Percentiles rank a stretch among this genome's conserved stretches.
These are phyloP conservation scores for Pyrenochaeta sp. DNA, from an alignment of 2,329 filamentous ascomycete genomes.

Conservation along the genomic window DNA sequence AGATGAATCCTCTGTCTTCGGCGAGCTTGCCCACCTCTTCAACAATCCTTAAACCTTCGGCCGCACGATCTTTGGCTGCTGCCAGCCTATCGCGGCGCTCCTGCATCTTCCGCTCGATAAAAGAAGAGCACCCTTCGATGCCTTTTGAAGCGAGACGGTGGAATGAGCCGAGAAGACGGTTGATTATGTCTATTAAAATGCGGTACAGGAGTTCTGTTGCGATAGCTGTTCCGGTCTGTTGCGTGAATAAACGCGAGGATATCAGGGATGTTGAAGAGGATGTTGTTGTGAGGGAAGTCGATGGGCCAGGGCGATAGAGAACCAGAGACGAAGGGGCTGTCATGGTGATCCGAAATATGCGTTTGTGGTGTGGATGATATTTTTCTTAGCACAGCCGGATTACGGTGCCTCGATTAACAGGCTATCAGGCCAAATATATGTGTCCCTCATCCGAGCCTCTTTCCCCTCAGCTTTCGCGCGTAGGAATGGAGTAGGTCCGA, in stretches of 20 bases:
- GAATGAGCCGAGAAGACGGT: conserved; percentile 31
- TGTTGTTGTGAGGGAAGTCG: conserved; percentile 4
- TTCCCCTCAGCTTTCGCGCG: too few species aligned
- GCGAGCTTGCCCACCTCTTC: conserved; percentile 33
- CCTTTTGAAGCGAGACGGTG: conserved; percentile 32
- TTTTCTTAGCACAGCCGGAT: too few species aligned
- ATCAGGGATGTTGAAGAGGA: conserved; percentile 17
- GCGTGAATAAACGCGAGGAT: conserved; percentile 20
- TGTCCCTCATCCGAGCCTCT: too few species aligned
- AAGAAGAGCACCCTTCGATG: conserved; percentile 34
- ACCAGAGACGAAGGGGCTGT: conserved; percentile 20
- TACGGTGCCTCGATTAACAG: too few species aligned
- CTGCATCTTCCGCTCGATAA: conserved; percentile 31
- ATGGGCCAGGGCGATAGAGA: conserved; percentile 13
- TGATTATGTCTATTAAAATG: conserved; percentile 38
- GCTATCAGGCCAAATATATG: too few species aligned
- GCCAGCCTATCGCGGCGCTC: conserved; percentile 20
- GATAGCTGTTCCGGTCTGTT: conserved; percentile 35
- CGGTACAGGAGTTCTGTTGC: conserved; percentile 43
- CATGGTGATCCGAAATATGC: too few species aligned
- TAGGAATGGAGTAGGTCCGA: neutral
- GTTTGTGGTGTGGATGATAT: too few species aligned
- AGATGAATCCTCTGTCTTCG: conserved; percentile 26
- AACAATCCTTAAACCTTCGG: conserved; percentile 18
- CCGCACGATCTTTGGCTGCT: neutral